Base-by-base conservation (phyloP, 306 rosid genomes). In the Abrus precatorius region DNA sequence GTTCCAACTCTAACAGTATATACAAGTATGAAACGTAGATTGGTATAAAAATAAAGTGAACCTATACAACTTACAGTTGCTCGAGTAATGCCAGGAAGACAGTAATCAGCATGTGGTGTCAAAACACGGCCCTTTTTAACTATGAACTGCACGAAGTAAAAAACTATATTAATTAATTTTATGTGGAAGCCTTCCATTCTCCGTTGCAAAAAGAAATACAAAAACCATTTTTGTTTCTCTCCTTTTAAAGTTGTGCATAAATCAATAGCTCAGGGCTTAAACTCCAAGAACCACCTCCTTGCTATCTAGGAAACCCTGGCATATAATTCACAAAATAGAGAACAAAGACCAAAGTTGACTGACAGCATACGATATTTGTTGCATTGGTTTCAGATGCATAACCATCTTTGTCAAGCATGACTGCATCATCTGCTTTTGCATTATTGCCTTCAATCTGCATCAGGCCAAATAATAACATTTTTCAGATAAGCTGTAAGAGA, bases 81-180 rank as follows among this genome's bases (percentile, higher is more conserved):
- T 59, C 97, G 91, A 56, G 97, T 93, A 38, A 93, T 88, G 66
- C 97, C 97, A 79, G 97, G 97, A 78, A 93, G 97, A 80, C 97
- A 90, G 75, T 90, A 93, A 86, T 93, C 97, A 72, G 97, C 97
- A 83, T 87, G 97, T 45, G 97, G 97, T 10, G 97, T 91, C 82
- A 87, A 72, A 65, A 93, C 93, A 64, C 75, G 84, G 12, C 93
- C 94, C 82, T 82, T 93, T 86, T 93, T 93, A 69, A 93, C 94
- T 41, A 93, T 57, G 76, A 93, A 93, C 97, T 93, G 91, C 86
- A 81, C 7, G 64, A 72, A 61, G 49, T 56, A 76, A 13, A 20
- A 20, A 20, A 20, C 20, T 20, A 20, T 20, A 20, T 20, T 20
- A 20, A 20, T 20, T 20, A 20, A 20, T 20, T 20, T 20, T 20